Base-by-base conservation (phyloP, 768 basidiomycete genomes). In the Trichaptum fuscoviolaceum region DNA sequence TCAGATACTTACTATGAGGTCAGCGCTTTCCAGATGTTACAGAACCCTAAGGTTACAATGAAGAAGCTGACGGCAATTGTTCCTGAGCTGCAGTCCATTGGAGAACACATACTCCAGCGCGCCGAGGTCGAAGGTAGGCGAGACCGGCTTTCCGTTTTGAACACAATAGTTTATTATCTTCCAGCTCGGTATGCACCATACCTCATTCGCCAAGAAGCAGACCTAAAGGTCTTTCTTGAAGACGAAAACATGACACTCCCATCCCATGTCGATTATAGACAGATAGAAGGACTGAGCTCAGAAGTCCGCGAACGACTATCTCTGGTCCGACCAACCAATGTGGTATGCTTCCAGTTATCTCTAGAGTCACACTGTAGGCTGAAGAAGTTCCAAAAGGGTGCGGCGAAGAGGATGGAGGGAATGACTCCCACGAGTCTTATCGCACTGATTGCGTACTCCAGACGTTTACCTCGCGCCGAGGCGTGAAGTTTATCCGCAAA, bases 381-480 rank as follows among this genome's bases (percentile, higher is more conserved):
- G 57, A 35, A 24, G 42, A 58, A 36, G 35, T 27, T 35, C 42
- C n/a, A 15, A 35, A 65, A 95, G 93, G 94, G 94, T n/a, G 90
- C 91, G 3, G 95, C 91, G 18, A 95, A 94, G 75, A 81, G 94
- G 27, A 94, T 96, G 87, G 94, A 96, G 73, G 95, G 95, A 8
- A 92, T 96, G 85, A 96, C 95, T 2, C 94, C 94, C 1, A 83
- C 88, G 0, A 85, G 87, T 0, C 78, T 91, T n/a, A 81, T 93
- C 15, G 80, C 81, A 57, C 74, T 96, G 26, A 78, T 95, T 68
- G 85, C 83, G 70, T 83, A 92, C 73, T 87, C 91, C 62, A 79
- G 75, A 64, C 75, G 79, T 52, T 52, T 52, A 52, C 42, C 42
- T 12, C 42, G 20, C 42, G 42, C 42, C 20, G 42, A 12, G 42